Conservation (phyloP, 805 yeast species). For the Candida pseudofarinosa region DNA sequence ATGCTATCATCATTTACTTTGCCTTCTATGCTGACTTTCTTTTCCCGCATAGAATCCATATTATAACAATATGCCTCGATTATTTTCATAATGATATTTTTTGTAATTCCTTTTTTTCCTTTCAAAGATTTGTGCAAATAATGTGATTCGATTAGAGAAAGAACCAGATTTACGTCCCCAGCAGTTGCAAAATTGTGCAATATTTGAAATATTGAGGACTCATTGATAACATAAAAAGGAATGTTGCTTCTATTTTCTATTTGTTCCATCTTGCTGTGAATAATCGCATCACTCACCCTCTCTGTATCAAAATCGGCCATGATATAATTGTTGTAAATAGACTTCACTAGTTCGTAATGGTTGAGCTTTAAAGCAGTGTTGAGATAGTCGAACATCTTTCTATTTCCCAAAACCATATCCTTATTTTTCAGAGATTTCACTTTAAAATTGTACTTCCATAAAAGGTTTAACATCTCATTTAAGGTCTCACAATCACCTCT, state of each 20-base stretch:
- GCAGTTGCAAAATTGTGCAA: conserved; percentile 27
- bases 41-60: conserved; percentile 2
- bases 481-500: neutral
- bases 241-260: neutral
- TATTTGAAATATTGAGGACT: conserved; percentile 19
- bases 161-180: conserved; percentile 36
- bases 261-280: conserved; percentile 12
- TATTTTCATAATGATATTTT: conserved; percentile 28
- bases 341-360: conserved; percentile 24
- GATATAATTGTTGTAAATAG: conserved; percentile 24
- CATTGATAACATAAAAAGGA: conserved; percentile 13
- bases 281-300: conserved; percentile 21
- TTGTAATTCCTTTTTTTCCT: conserved; percentile 31
- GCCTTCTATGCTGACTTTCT: conserved; percentile 7
- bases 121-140: conserved; percentile 25
- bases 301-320: conserved; percentile 22
- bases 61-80: conserved; percentile 34
- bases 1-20: conserved; percentile 21
- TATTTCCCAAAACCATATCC: neutral
- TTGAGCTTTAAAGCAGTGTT: conserved; percentile 19
- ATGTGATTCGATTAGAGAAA: conserved; percentile 33
- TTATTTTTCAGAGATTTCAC: neutral
- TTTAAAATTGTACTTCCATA: neutral
- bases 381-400: conserved; percentile 8
- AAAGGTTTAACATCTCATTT: neutral